Evolutionary conservation across 345 rosid species (phyloP).

Genomic region (Theobroma cacao): DNA sequence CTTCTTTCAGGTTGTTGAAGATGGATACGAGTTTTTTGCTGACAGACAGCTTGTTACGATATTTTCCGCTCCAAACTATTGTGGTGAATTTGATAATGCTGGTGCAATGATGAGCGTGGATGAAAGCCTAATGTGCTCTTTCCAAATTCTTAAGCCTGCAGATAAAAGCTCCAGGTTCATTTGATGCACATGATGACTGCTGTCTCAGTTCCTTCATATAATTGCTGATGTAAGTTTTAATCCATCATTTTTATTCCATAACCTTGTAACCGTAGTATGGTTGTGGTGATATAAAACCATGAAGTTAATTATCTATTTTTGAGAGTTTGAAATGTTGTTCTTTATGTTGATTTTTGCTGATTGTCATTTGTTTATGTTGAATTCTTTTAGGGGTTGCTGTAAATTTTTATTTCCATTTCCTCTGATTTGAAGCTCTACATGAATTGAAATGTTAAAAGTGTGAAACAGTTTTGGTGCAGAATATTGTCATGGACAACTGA

Average conservation of each 20-base stretch:
- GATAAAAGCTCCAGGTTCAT: constrained; percentile 48
- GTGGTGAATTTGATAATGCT: constrained; percentile 91
- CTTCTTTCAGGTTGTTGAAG: constrained; percentile 75
- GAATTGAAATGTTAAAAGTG: background rate
- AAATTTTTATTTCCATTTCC: background rate
- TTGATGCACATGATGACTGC: constrained; percentile 28
- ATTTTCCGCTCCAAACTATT: constrained; percentile 92
- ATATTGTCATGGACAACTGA: background rate
- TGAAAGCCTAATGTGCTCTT: constrained; percentile 89
- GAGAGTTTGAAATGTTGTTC: background rate
- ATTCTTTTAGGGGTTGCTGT: background rate
- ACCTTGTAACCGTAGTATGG: background rate
- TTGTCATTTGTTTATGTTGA: background rate
- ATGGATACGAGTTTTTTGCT: constrained; percentile 91
- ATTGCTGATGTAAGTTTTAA: constrained; percentile 2
- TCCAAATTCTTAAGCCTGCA: constrained; percentile 83
- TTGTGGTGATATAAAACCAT: background rate
- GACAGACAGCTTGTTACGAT: constrained; percentile 84
- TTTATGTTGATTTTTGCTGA: background rate
- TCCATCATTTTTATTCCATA: background rate
- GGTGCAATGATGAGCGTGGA: constrained; percentile 98
- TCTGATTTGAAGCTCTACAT: background rate
- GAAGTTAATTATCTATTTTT: background rate
- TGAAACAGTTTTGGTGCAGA: background rate
- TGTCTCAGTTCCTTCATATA: background rate